phyloP scores from a whole-genome alignment of 345 rosid species.

The Populus euphratica region DNA sequence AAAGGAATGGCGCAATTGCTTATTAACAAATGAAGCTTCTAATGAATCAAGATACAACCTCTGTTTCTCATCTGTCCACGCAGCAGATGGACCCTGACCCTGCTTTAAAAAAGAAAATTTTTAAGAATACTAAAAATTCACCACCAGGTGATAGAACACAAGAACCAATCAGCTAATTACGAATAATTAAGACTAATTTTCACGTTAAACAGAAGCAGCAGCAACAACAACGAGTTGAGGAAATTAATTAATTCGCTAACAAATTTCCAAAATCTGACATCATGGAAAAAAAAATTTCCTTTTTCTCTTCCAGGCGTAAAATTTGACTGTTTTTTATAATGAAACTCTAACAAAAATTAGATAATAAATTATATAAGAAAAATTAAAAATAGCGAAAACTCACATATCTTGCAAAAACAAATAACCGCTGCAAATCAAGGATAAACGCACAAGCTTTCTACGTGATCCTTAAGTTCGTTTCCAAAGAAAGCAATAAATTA shows the following conservation, averaged over 20 bases:
- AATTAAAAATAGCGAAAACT: not conserved
- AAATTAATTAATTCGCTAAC: not conserved
- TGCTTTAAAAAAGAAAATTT: constrained; percentile 29
- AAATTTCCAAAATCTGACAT: not conserved
- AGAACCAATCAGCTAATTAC: not conserved
- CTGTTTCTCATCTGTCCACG: constrained; percentile 82
- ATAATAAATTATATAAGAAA: too few species aligned
- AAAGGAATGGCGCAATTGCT: constrained; percentile 45
- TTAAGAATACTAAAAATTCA: too few species aligned
- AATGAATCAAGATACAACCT: constrained; percentile 45
- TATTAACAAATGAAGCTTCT: constrained; percentile 60
- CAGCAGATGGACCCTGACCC: constrained; percentile 49
- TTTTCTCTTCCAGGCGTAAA: not conserved
- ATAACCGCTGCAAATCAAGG: not conserved
- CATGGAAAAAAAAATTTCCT: not conserved
- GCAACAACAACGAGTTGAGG: not conserved
- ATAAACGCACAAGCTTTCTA: not conserved
- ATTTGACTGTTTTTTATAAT: not conserved
- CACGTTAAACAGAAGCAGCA: too few species aligned
- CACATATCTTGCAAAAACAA: not conserved
- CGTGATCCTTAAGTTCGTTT: not conserved
- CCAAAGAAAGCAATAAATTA: not conserved
- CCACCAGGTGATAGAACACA: not conserved
- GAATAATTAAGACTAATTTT: not conserved
- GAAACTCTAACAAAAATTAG: not conserved